phyloP scores from a whole-genome alignment of 257 asterid genomes.

The Penstemon barbatus region DNA sequence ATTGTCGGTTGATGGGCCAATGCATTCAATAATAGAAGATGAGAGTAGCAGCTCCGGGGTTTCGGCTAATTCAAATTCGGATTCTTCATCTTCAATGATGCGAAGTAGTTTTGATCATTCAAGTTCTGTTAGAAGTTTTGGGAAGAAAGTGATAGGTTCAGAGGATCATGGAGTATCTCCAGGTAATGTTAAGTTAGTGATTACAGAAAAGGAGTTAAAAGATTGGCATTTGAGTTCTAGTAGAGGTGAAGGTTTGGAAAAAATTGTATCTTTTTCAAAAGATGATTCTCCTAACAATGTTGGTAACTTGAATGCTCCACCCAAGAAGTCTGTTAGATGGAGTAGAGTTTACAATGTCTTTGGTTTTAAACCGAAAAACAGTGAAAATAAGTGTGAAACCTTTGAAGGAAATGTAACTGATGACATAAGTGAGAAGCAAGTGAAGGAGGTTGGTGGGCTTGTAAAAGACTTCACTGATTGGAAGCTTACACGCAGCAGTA shows the following conservation, averaged over 20 bases:
- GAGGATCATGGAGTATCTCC: constrained; percentile 71
- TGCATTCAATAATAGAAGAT: constrained; percentile 83
- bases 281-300: constrained; percentile 33
- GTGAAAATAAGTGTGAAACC: constrained; percentile 39
- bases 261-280: constrained; percentile 37
- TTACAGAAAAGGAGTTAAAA: constrained; percentile 85
- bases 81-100: constrained; percentile 79
- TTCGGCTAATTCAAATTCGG: constrained; percentile 75
- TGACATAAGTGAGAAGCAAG: constrained; percentile 37
- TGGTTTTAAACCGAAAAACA: constrained; percentile 52
- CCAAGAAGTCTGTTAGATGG: constrained; percentile 65
- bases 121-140: constrained; percentile 79
- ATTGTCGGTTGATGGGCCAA: constrained; percentile 74
- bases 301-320: constrained; percentile 33
- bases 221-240: constrained; percentile 70
- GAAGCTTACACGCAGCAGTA: constrained; percentile 62
- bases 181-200: constrained; percentile 64
- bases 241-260: constrained; percentile 42
- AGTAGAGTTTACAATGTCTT: constrained; percentile 60
- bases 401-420: constrained; percentile 32
- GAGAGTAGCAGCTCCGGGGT: constrained; percentile 86
- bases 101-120: constrained; percentile 86
- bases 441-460: constrained; percentile 34
- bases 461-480: constrained; percentile 33
- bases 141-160: constrained; percentile 50